phyloP scores from a whole-genome alignment of 2,329 filamentous ascomycete genomes.

The Leptographium wingfieldii region DNA sequence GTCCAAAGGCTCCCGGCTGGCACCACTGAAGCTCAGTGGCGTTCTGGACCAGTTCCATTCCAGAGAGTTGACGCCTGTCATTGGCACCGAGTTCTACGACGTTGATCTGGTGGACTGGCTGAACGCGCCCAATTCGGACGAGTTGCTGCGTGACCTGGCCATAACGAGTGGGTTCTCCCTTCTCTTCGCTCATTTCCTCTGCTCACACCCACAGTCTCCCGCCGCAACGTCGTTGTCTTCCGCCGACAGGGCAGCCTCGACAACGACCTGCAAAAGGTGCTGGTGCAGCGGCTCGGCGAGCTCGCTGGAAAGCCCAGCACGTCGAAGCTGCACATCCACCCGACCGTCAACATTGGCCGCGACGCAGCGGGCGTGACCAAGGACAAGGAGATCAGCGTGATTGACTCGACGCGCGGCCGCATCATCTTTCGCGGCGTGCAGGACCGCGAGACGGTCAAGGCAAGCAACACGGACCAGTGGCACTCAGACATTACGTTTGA shows the following conservation, averaged over 20 bases:
- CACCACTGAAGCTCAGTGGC: conserved; percentile 17
- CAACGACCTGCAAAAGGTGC: conserved; percentile 8
- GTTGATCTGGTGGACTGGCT: conserved; percentile 41
- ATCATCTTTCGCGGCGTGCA: background rate
- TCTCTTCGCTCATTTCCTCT: background rate
- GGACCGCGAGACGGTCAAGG: conserved; percentile 4
- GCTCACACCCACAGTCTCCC: conserved; percentile 23
- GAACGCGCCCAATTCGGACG: conserved; percentile 40
- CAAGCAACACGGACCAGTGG: conserved; percentile 6
- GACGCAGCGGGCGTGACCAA: conserved; percentile 1
- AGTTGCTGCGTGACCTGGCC: conserved; percentile 45
- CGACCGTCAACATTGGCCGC: conserved; percentile 14
- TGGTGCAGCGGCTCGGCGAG: conserved; percentile 10
- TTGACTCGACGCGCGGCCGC: conserved; percentile 23
- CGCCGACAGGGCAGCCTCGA: conserved; percentile 28
- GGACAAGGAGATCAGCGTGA: conserved; percentile 32
- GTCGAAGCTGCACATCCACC: conserved; percentile 41
- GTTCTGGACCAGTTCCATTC: conserved; percentile 29
- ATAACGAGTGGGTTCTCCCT: conserved; percentile 35
- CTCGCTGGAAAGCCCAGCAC: conserved; percentile 24
- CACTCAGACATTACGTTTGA: too few species aligned
- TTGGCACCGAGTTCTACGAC: conserved; percentile 40
- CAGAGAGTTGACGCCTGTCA: conserved; percentile 39
- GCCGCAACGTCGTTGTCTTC: conserved; percentile 37
- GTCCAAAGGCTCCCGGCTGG: conserved; percentile 3